Evolutionary conservation across 1,139 yeast species (phyloP).

Genomic region (Meyerozyma smithsonii): DNA sequence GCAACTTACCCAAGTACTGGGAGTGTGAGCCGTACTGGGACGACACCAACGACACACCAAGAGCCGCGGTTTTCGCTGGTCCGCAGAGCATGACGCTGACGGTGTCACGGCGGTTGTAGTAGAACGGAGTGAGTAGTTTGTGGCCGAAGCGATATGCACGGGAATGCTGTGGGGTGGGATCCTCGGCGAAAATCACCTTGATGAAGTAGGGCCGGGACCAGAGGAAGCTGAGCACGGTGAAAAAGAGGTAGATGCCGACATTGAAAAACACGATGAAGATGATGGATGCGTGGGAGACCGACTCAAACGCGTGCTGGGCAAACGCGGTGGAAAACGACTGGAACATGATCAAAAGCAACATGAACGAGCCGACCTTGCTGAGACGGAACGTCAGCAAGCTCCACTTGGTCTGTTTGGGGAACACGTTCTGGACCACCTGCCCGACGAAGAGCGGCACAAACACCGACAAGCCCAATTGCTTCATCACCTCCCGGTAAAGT

Average conservation of each 20-base stretch:
- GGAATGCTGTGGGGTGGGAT: conserved; percentile 44
- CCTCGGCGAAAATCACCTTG: conserved; percentile 33
- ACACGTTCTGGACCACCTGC: conserved; percentile 67
- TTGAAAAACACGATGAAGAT: conserved; percentile 78
- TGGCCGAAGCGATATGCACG: conserved; percentile 35
- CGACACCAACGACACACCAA: conserved; percentile 76
- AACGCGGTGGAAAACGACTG: conserved; percentile 87
- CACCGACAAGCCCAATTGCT: conserved; percentile 78
- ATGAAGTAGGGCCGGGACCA: conserved; percentile 61
- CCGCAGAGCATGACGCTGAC: conserved; percentile 83
- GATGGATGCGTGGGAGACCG: conserved; percentile 63
- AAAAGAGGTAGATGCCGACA: conserved; percentile 69
- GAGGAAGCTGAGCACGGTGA: conserved; percentile 56
- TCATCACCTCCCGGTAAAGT: conserved; percentile 75
- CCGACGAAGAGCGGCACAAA: conserved; percentile 88
- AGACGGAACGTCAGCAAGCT: conserved; percentile 53
- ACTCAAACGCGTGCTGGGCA: conserved; percentile 70
- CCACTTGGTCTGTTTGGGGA: conserved; percentile 63
- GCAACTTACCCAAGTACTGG: conserved; percentile 59
- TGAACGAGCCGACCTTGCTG: conserved; percentile 70
- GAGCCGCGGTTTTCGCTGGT: conserved; percentile 89
- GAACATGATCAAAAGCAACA: conserved; percentile 76
- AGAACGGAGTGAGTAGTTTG: conserved; percentile 55
- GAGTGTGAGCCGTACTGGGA: conserved; percentile 72
- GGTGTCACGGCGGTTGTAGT: conserved; percentile 65